These are phyloP conservation scores for Blastocystis sp. DNA, from an alignment of 352 stramenopile genomes.

Conservation along the genomic window DNA sequence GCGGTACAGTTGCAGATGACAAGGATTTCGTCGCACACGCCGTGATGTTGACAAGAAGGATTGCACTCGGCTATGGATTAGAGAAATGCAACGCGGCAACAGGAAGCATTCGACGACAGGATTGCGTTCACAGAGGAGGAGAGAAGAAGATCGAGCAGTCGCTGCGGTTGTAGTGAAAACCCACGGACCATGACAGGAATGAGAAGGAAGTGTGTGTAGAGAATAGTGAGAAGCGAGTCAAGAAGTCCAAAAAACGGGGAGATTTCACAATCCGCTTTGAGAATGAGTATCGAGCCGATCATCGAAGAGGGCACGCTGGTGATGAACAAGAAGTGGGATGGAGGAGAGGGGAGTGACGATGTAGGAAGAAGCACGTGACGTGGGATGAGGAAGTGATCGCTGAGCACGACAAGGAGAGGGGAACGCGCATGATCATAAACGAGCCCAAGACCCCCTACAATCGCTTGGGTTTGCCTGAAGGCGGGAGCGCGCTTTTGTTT, in stretches of 20 bases:
- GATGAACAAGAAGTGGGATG: neutral
- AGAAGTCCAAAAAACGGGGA: too few species aligned
- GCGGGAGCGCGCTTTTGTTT: neutral
- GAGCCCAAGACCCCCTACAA: constrained; percentile 89
- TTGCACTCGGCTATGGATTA: constrained; percentile 10
- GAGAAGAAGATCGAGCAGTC: neutral
- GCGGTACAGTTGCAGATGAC: constrained; percentile 54
- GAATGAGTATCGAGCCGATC: neutral
- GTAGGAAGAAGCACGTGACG: constrained; percentile 78
- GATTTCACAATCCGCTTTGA: too few species aligned
- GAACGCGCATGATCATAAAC: constrained; percentile 90
- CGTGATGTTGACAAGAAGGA: constrained; percentile 11
- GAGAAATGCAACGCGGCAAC: neutral
- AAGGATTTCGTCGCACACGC: neutral
- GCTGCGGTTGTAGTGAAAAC: neutral
- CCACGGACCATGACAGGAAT: neutral
- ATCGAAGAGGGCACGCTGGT: neutral
- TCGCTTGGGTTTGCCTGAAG: constrained; percentile 4
- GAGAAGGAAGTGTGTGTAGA: too few species aligned
- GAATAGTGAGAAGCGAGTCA: too few species aligned
- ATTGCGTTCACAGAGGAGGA: neutral
- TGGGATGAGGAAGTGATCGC: constrained; percentile 90
- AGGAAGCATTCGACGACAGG: neutral
- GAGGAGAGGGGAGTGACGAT: neutral
- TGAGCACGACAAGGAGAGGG: constrained; percentile 86